These are phyloP conservation scores for Yamadazyma atlantica DNA, from an alignment of 1,139 yeast species.

Conservation along the genomic window DNA sequence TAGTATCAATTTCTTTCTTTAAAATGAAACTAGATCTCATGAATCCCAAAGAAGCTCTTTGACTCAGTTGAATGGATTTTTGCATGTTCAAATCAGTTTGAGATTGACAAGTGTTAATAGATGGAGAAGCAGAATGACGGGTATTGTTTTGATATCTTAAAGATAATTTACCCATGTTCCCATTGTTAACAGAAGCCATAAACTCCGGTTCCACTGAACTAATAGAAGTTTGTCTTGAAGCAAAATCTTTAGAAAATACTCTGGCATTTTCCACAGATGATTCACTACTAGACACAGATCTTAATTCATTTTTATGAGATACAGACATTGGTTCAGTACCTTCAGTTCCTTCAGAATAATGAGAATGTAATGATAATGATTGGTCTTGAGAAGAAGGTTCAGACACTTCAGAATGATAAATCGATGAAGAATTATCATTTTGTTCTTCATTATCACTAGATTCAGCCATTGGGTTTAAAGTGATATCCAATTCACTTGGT, in stretches of 20 bases:
- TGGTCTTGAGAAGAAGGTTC: slow-evolving; percentile 38
- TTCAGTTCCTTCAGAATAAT: slow-evolving; percentile 26
- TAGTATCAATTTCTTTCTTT: slow-evolving; percentile 31
- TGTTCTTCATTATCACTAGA: slow-evolving; percentile 28
- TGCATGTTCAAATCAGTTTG: slow-evolving; percentile 10
- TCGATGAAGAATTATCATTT: slow-evolving; percentile 34
- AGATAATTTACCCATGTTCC: background rate
- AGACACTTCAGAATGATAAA: slow-evolving; percentile 27
- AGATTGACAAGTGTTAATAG: slow-evolving; percentile 3
- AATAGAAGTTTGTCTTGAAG: slow-evolving; percentile 17
- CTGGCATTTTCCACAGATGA: slow-evolving; percentile 12
- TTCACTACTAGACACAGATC: slow-evolving; percentile 14
- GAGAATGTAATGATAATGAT: slow-evolving; percentile 43
- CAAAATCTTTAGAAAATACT: slow-evolving; percentile 13
- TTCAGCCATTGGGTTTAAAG: slow-evolving; percentile 39
- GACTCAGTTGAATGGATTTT: slow-evolving; percentile 18
- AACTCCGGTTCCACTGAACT: slow-evolving; percentile 19
- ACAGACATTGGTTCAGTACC: slow-evolving; percentile 18
- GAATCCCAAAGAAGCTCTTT: slow-evolving; percentile 38
- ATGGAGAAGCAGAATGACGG: background rate
- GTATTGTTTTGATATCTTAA: background rate
- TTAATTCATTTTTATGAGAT: slow-evolving; percentile 13
- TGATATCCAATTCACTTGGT: slow-evolving; percentile 16
- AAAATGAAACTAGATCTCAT: slow-evolving; percentile 42
- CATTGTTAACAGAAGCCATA: slow-evolving; percentile 9